phyloP scores from a whole-genome alignment of 345 rosid species.

The Sisymbrium irio region DNA sequence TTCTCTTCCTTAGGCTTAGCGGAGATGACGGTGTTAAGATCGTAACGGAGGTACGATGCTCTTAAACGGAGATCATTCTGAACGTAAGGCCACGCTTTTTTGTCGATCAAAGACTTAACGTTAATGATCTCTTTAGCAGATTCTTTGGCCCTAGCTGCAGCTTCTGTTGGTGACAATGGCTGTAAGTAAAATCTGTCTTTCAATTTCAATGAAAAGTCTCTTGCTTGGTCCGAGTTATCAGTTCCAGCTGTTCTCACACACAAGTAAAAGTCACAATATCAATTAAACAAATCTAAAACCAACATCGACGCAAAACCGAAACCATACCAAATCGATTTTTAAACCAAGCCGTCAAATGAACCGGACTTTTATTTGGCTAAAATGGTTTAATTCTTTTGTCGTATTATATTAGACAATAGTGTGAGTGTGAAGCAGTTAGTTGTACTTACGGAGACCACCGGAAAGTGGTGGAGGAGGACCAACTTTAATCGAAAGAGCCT shows the following conservation, averaged over 20 bases:
- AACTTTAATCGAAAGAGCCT: slow-evolving; percentile 65
- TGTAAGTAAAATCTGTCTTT: slow-evolving; percentile 79
- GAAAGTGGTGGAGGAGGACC: slow-evolving; percentile 89
- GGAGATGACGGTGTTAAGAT: slow-evolving; percentile 80
- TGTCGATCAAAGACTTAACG: slow-evolving; percentile 76
- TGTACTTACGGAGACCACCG: slow-evolving; percentile 85
- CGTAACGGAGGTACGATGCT: slow-evolving; percentile 77
- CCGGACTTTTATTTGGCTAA: not conserved
- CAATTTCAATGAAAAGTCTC: slow-evolving; percentile 58
- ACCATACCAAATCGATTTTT: not conserved
- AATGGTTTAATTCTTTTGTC: not conserved
- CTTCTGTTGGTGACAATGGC: slow-evolving; percentile 61
- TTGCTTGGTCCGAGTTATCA: slow-evolving; percentile 75
- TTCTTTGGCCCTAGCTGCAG: slow-evolving; percentile 76
- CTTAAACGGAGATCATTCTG: slow-evolving; percentile 78
- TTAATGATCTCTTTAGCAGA: slow-evolving; percentile 80
- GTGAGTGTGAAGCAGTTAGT: not conserved
- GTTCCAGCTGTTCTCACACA: slow-evolving; percentile 73
- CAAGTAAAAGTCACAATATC: not conserved
- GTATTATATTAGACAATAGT: not conserved
- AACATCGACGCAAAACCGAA: not conserved
- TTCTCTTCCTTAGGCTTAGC: slow-evolving; percentile 76
- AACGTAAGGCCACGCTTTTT: slow-evolving; percentile 95
- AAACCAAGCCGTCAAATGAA: not conserved
- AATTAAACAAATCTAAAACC: not conserved